A percentile compares a stretch with the other conserved stretches of the same genome.
phyloP scores from a whole-genome alignment of 2,329 filamentous ascomycete genomes.

The Stagonosporopsis cucurbitacearum region DNA sequence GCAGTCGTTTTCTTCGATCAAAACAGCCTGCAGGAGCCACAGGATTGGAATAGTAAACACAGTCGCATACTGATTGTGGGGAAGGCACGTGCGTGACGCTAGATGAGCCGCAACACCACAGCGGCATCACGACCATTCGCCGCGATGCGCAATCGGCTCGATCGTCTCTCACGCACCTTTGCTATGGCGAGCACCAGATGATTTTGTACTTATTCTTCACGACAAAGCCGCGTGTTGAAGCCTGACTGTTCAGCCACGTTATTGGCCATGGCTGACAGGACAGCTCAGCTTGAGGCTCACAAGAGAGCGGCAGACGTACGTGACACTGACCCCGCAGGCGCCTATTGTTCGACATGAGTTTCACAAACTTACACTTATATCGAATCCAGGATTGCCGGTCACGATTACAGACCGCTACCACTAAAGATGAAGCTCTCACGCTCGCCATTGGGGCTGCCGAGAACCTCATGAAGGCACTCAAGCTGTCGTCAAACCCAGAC shows the following conservation, averaged over 20 bases:
- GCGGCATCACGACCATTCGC: conserved; percentile 20
- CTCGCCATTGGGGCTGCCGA: conserved; percentile 80
- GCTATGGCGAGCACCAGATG: conserved; percentile 11
- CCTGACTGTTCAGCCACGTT: neutral
- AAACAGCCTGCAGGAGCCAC: neutral
- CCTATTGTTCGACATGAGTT: neutral
- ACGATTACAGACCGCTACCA: conserved; percentile 58
- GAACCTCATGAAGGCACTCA: conserved; percentile 78
- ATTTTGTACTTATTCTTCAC: neutral
- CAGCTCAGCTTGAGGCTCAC: conserved; percentile 33
- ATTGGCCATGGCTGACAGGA: conserved; percentile 37
- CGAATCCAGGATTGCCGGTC: conserved; percentile 39
- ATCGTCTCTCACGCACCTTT: conserved; percentile 9
- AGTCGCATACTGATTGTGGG: conserved; percentile 6
- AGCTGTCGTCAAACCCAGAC: conserved; percentile 62
- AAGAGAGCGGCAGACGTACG: conserved; percentile 46
- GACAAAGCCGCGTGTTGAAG: neutral
- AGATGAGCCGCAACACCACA: conserved; percentile 31
- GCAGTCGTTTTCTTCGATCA: neutral
- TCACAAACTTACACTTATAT: conserved; percentile 26
- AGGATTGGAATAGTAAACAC: neutral
- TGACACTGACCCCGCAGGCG: conserved; percentile 29
- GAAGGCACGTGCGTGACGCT: conserved; percentile 29
- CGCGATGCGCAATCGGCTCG: conserved; percentile 3
- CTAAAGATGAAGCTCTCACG: conserved; percentile 70